Conservation (phyloP, 352 stramenopile species). For the Pelagophyceae sp. region DNA sequence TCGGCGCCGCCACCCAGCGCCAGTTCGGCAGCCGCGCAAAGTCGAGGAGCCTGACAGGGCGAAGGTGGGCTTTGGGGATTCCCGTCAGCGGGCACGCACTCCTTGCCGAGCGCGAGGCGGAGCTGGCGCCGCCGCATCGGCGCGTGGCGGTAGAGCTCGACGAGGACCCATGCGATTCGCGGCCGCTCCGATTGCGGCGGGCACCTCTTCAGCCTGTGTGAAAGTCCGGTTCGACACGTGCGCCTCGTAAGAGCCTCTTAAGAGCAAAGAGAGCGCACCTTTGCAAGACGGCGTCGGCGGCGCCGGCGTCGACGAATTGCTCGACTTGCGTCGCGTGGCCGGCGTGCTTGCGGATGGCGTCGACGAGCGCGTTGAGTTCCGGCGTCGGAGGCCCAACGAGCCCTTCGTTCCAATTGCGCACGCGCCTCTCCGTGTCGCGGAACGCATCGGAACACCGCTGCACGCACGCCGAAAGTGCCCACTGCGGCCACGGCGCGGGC, state of each 20-base stretch:
- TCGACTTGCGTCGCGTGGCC: background rate
- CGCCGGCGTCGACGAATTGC: background rate
- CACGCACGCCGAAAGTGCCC: background rate
- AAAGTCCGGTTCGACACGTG: background rate
- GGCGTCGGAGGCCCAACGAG: background rate
- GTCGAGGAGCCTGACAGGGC: no score
- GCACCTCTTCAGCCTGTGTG: no score
- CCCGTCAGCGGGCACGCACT: no score
- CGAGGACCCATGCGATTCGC: background rate
- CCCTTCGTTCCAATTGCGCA: constrained; percentile 10
- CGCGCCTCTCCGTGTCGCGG: background rate
- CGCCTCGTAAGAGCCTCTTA: background rate
- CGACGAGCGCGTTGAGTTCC: background rate
- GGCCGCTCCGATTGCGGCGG: background rate
- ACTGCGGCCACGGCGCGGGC: background rate
- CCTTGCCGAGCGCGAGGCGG: background rate
- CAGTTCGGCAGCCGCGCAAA: background rate
- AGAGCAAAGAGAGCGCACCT: background rate
- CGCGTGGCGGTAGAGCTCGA: background rate
- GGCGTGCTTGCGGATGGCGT: background rate
- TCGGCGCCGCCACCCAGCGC: background rate
- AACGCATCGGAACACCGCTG: background rate
- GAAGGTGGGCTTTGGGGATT: no score
- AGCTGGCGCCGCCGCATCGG: background rate
- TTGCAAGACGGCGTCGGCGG: background rate